Conservation (phyloP, 2,329 filamentous ascomycete species). For the Apiospora koreana region DNA sequence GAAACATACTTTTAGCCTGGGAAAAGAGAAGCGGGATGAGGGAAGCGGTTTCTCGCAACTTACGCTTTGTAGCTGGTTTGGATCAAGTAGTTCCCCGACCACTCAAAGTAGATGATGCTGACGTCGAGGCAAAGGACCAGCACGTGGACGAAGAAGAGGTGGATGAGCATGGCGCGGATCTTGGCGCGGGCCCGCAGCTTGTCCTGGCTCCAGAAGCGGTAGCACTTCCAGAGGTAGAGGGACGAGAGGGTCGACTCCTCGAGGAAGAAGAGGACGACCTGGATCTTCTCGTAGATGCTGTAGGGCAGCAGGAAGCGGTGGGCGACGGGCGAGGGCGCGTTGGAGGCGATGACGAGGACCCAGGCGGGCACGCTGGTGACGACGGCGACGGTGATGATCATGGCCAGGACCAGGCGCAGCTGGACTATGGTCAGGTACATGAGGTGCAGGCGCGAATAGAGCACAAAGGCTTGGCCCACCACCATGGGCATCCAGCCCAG, state of each 20-base stretch:
- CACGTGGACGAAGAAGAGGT: conserved; percentile 36
- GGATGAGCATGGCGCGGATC: conserved; percentile 43
- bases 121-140: conserved; percentile 42
- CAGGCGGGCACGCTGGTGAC: conserved; percentile 54
- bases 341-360: conserved; percentile 38
- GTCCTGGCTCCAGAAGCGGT: conserved; percentile 32
- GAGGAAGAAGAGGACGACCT: conserved; percentile 45
- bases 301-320: not conserved
- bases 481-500: conserved; percentile 61
- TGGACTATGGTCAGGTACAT: conserved; percentile 51
- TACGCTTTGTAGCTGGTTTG: conserved; percentile 40
- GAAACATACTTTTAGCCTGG: too few species aligned
- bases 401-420: conserved; percentile 50
- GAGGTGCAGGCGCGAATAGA: conserved; percentile 62
- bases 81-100: conserved; percentile 39
- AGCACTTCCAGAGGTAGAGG: conserved; percentile 55
- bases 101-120: conserved; percentile 39
- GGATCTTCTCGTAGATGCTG: conserved; percentile 30
- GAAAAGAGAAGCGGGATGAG: not conserved
- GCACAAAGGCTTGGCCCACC: conserved; percentile 56
- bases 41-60: not conserved
- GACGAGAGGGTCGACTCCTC: conserved; percentile 47
- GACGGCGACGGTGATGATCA: conserved; percentile 58
- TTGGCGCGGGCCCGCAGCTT: conserved; percentile 26
- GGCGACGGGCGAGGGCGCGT: not conserved